Conservation (phyloP, 176 grass and related monocot genomes). For the Chrysopogon serrulatus region DNA sequence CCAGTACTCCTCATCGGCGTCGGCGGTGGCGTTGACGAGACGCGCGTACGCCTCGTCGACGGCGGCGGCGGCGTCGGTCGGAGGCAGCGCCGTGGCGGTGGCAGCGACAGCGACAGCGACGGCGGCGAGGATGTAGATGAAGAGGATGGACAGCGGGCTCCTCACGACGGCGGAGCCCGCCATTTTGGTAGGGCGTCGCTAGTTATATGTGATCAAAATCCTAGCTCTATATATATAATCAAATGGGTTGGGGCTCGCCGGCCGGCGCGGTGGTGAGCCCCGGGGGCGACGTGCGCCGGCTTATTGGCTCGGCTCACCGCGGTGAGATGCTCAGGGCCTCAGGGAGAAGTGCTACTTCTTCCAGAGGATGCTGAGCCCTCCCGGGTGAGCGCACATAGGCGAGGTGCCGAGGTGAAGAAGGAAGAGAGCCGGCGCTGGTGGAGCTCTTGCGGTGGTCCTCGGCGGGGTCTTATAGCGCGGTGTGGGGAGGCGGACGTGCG, state of each 20-base stretch:
- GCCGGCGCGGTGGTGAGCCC: not conserved
- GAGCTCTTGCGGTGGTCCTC: not conserved
- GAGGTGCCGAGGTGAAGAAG: not conserved
- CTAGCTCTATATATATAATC: too few relatives aligned
- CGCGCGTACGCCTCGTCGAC: not conserved
- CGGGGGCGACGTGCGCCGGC: conserved; percentile 1
- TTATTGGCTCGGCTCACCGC: not conserved
- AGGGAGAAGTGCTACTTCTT: not conserved
- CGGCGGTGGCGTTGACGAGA: conserved; percentile 11
- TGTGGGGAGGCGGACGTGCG: not conserved
- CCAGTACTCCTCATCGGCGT: conserved; percentile 70
- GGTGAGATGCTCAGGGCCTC: not conserved
- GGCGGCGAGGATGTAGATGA: conserved; percentile 16
- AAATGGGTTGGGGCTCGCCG: not conserved
- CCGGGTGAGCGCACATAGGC: not conserved
- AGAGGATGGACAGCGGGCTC: conserved; percentile 7
- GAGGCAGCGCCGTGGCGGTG: not conserved
- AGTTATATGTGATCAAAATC: too few relatives aligned
- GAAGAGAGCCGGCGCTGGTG: not conserved
- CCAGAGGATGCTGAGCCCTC: conserved; percentile 9
- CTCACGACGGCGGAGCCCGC: not conserved
- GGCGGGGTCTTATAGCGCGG: not conserved
- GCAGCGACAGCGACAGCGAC: too few relatives aligned
- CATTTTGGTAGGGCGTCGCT: conserved; percentile 22
- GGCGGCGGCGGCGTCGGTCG: not conserved